Base-by-base conservation (phyloP, 768 basidiomycete species). In the Phlegmacium glaucopus region DNA sequence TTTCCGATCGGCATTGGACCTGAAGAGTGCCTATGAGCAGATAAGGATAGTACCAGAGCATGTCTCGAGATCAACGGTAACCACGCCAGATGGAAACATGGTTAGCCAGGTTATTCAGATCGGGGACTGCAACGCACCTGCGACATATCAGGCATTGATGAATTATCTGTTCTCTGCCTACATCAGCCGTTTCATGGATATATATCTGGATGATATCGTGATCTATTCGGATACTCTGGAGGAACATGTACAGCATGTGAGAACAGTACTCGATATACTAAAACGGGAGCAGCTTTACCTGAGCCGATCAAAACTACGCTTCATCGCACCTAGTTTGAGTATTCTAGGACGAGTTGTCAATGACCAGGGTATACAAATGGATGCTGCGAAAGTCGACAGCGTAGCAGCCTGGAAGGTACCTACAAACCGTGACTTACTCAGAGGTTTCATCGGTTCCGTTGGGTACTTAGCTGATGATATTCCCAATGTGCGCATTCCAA, bases 81-180 rank as follows among this genome's bases (percentile, higher is more conserved):
- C 64, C 0, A 74, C 68, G 0, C 67, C 67, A 9, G 63, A 68
- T 52, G 73, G 73, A 0, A 75, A 66, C 4, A 75, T 75, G 68
- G 62, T 68, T 2, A 70, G 69, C 15, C 49, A 54, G 0, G 72
- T 75, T 0, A 53, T 59, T 26, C 65, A 58, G 18, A 59, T 59
- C 15, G 64, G 64, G 0, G 61, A 66, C 38, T 65, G 60, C 17
- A 71, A 69, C 45, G 63, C 60, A 5, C 57, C 59, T 0, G 74
- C 74, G 0, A 76, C 72, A 0, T 74, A 69, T 55, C 73, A 76
- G 50, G 53, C 70, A 0, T 40, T 75, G 0, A 72, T 74, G 70
- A 74, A 74, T 44, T 59, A 73, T 41, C 58, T 75, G 0, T 67
- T 67, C 39, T 50, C 52, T 0, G 29, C 54, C 1, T 63, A 59